Evolutionary conservation across 2,329 filamentous ascomycete species (phyloP).

Genomic region (Ceratocystis smalleyi): DNA sequence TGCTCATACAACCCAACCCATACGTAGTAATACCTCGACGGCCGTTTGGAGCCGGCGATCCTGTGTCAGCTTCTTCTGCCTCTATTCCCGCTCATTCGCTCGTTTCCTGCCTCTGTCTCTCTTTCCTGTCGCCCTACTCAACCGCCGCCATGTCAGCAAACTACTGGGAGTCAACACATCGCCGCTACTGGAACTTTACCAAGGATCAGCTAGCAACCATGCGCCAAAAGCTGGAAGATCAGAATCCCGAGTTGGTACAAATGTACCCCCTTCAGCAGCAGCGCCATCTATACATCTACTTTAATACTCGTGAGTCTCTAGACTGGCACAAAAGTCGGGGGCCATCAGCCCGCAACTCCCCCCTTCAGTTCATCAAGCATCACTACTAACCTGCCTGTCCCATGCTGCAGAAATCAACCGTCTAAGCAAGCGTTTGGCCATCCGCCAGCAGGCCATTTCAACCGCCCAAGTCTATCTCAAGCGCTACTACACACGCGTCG

Average conservation of each 20-base stretch:
- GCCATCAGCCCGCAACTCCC: background rate
- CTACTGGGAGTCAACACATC: conserved; percentile 92
- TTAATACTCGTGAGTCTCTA: conserved; percentile 58
- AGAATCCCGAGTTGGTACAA: conserved; percentile 56
- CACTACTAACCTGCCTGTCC: conserved; percentile 3
- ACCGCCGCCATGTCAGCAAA: conserved; percentile 62
- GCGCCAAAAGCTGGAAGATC: conserved; percentile 61
- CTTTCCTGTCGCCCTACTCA: background rate
- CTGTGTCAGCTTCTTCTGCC: background rate
- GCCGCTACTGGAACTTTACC: conserved; percentile 78
- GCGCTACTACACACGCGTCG: conserved; percentile 80
- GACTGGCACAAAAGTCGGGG: background rate
- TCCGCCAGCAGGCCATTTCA: conserved; percentile 82
- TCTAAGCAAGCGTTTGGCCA: conserved; percentile 66
- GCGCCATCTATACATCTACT: conserved; percentile 76
- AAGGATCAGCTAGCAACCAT: conserved; percentile 62
- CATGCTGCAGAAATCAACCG: conserved; percentile 52
- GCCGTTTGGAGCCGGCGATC: background rate
- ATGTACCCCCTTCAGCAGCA: conserved; percentile 70
- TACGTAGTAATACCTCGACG: background rate
- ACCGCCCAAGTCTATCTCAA: conserved; percentile 92
- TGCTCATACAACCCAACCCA: background rate
- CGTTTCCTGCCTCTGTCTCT: background rate
- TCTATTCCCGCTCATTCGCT: background rate
- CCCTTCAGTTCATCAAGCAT: background rate